Percentiles rank a stretch among this genome's conserved stretches.
Evolutionary conservation across 225 moss, liverwort and hornwort species (phyloP).

Genomic region (Neckera pumila): DNA sequence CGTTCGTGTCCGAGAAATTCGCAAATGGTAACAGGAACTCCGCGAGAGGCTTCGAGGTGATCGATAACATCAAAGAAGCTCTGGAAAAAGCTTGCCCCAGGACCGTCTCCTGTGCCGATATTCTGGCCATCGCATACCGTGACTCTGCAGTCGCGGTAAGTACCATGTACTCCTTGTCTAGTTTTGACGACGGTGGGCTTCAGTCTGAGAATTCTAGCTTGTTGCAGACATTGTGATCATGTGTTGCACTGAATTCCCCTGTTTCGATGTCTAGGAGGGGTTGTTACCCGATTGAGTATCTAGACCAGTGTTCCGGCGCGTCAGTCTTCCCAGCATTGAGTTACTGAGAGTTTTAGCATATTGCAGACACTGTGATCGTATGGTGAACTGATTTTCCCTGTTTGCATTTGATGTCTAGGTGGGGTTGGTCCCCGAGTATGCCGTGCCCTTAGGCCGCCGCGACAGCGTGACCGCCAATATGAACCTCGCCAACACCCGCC

Average conservation of each 20-base stretch:
- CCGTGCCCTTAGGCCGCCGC: constrained; percentile 18
- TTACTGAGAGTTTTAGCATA: no score
- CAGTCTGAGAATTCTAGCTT: neutral
- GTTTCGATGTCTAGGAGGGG: neutral
- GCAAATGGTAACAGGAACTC: constrained; percentile 1
- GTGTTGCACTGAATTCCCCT: neutral
- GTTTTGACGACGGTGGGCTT: neutral
- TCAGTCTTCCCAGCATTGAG: neutral
- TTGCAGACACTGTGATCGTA: neutral
- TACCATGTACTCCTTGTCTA: neutral
- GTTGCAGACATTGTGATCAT: neutral
- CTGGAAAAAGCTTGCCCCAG: constrained; percentile 49
- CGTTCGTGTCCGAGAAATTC: constrained; percentile 22
- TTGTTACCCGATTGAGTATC: neutral
- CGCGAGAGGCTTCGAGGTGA: constrained; percentile 40
- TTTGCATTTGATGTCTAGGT: neutral
- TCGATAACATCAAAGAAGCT: constrained; percentile 56
- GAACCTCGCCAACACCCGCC: neutral
- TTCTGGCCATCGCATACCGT: constrained; percentile 64
- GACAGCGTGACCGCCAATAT: constrained; percentile 8
- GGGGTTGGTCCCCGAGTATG: constrained; percentile 10
- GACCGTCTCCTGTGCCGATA: constrained; percentile 71
- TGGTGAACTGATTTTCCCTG: neutral
- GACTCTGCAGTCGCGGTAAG: constrained; percentile 28
- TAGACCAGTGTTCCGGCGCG: neutral